phyloP scores from a whole-genome alignment of 1,139 yeast genomes.

The Candida buenavistaensis region DNA sequence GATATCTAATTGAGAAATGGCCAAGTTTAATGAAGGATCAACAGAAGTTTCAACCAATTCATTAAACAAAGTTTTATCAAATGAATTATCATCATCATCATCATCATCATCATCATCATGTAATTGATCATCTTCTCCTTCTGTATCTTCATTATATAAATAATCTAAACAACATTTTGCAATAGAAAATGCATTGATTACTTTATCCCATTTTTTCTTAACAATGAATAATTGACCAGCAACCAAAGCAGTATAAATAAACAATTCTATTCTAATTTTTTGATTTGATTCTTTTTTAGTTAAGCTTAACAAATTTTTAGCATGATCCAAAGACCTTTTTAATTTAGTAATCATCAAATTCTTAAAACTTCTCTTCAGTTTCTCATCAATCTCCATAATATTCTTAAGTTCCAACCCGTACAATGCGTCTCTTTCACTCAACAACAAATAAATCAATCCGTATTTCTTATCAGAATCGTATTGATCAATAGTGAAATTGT shows the following conservation, averaged over 20 bases:
- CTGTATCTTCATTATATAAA: conserved; percentile 25
- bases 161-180: conserved; percentile 64
- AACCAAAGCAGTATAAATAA: conserved; percentile 57
- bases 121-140: conserved; percentile 8
- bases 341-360: conserved; percentile 65
- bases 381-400: conserved; percentile 51
- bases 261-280: conserved; percentile 49
- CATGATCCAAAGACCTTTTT: conserved; percentile 57
- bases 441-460: conserved; percentile 51
- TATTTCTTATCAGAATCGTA: conserved; percentile 45
- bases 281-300: conserved; percentile 32
- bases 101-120: conserved; percentile 11
- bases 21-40: conserved; percentile 67
- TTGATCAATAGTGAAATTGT: conserved; percentile 44
- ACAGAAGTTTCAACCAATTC: conserved; percentile 62
- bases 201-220: conserved; percentile 57
- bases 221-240: conserved; percentile 61
- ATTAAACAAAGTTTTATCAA: conserved; percentile 45
- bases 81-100: conserved; percentile 20
- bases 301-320: conserved; percentile 44
- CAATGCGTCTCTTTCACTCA: conserved; percentile 69
- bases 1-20: conserved; percentile 45
- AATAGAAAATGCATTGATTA: conserved; percentile 54
- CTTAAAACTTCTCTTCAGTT: conserved; percentile 42
- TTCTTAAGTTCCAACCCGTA: conserved; percentile 66